phyloP scores from a whole-genome alignment of 2,329 filamentous ascomycete species.

The Colletotrichum noveboracense region DNA sequence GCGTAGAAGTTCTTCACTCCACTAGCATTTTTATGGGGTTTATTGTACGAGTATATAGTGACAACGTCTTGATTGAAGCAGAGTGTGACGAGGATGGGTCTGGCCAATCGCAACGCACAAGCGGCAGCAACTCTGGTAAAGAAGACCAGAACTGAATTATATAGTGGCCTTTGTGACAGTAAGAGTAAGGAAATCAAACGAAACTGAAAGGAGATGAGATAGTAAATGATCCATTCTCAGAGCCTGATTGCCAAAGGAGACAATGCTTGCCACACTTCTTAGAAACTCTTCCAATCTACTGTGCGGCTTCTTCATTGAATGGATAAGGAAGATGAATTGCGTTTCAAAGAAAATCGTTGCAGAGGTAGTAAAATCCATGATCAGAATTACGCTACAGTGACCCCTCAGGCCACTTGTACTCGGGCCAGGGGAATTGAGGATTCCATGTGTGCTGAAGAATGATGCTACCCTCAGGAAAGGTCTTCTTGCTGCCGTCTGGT shows the following conservation, averaged over 20 bases:
- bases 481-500: constrained; percentile 22
- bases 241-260: not conserved
- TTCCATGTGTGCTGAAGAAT: constrained; percentile 20
- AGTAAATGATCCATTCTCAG: not conserved
- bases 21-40: not conserved
- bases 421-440: constrained; percentile 19
- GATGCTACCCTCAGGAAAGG: constrained; percentile 26
- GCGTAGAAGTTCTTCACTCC: not conserved
- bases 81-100: not conserved
- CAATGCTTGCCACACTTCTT: not conserved
- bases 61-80: not conserved
- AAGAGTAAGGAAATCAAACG: not conserved
- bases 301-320: not conserved
- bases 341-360: not conserved
- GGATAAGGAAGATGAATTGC: not conserved
- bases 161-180: not conserved
- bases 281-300: not conserved
- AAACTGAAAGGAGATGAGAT: not conserved
- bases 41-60: not conserved
- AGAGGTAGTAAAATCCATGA: not conserved
- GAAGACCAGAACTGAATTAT: not conserved
- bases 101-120: not conserved
- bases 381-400: not conserved
- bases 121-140: not conserved
- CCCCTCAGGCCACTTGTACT: not conserved